Percentiles rank a stretch among this genome's conserved stretches.
Conservation (phyloP, 2,329 filamentous ascomycete genomes). For the Talaromyces sp. region DNA sequence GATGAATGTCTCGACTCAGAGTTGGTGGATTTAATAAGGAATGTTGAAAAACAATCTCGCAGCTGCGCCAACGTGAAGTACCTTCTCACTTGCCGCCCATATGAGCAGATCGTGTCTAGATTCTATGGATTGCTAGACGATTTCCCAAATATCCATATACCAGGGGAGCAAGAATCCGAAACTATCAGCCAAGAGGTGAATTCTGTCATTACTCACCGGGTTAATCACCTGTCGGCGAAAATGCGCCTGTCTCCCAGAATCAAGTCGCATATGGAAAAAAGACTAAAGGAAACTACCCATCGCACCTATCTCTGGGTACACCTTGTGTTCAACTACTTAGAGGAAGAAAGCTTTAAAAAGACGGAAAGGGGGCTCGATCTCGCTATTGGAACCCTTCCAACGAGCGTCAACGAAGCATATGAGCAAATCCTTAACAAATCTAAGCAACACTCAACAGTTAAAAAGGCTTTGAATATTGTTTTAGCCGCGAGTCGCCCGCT, state of each 20-base stretch:
- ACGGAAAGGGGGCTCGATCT: constrained; percentile 10
- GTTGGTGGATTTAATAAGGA: constrained; percentile 15
- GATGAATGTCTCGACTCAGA: constrained; percentile 32
- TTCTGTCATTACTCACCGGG: constrained; percentile 24
- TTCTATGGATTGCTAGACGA: constrained; percentile 16
- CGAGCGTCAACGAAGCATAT: constrained; percentile 26
- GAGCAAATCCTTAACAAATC: constrained; percentile 15
- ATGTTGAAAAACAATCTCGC: not conserved
- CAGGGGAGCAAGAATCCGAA: constrained; percentile 32
- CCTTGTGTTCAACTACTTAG: constrained; percentile 29
- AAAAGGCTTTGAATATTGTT: constrained; percentile 13
- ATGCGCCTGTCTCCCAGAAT: constrained; percentile 9
- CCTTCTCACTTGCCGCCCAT: constrained; percentile 33
- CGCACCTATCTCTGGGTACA: constrained; percentile 37
- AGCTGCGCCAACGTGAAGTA: constrained; percentile 22
- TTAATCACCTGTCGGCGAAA: constrained; percentile 15
- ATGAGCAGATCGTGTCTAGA: constrained; percentile 20
- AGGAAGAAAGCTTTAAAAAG: constrained; percentile 4
- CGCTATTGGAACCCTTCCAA: constrained; percentile 15
- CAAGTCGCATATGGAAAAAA: constrained; percentile 12
- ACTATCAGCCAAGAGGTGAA: constrained; percentile 32
- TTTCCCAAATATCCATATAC: constrained; percentile 28
- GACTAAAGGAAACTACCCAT: constrained; percentile 10
- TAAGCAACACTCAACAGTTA: constrained; percentile 4
- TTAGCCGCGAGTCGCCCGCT: constrained; percentile 9